A percentile compares a stretch with the other conserved stretches of the same genome.
Evolutionary conservation across 73 alveolate genomes (phyloP).

Genomic region (Stentor roeselii): DNA sequence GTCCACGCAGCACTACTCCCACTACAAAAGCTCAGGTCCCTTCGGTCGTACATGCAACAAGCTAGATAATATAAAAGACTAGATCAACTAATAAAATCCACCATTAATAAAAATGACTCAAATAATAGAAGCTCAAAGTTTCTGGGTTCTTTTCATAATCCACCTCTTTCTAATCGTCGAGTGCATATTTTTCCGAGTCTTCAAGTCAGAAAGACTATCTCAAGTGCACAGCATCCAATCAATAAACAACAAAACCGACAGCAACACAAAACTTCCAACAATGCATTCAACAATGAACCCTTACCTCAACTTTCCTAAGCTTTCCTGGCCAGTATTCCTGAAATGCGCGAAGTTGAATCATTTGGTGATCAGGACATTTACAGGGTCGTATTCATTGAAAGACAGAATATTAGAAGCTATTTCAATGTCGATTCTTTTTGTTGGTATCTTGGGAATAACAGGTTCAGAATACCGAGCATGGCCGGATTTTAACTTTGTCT

Average conservation of each 20-base stretch:
- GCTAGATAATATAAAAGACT: conserved; percentile 8
- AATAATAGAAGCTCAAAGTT: too few relatives aligned
- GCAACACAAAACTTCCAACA: neutral
- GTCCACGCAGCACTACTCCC: conserved; percentile 18
- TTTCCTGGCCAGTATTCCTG: neutral
- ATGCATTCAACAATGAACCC: neutral
- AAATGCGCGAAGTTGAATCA: neutral
- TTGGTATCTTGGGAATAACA: neutral
- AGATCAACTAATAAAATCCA: neutral
- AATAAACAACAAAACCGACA: neutral
- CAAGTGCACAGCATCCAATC: neutral
- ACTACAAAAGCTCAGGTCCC: conserved; percentile 15
- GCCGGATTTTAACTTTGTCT: neutral
- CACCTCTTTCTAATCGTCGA: neutral
- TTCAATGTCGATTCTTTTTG: neutral
- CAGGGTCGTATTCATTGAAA: neutral
- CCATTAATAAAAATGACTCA: neutral
- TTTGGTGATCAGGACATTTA: neutral
- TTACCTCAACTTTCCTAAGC: neutral
- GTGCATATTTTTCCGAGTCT: neutral
- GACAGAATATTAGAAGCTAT: neutral
- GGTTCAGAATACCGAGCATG: neutral
- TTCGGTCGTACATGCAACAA: conserved; percentile 28
- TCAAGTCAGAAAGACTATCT: neutral
- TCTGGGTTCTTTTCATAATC: neutral